Base-by-base conservation (phyloP, 371 early-diverging fungal genomes). In the Mortierella polycephala region DNA sequence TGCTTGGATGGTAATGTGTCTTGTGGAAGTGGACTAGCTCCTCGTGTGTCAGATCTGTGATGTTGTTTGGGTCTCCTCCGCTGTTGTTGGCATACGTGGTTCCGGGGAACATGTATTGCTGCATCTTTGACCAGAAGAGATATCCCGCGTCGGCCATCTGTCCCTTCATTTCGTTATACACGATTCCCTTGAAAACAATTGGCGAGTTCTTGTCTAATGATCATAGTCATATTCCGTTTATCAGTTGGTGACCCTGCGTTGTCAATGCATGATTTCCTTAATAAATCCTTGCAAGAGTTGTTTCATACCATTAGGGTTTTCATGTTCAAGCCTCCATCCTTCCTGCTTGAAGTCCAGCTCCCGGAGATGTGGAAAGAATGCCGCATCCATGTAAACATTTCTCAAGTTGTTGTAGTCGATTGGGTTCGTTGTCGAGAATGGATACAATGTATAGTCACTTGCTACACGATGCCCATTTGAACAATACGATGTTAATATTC, bases 141-240 rank as follows among this genome's bases (percentile, higher is more conserved):
- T 90, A 91, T 62, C 89, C 90, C 13, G 93, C 83, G 71, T 97
- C 96, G 5, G 80, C 72, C 74, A 93, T 88, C 62, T 90, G 92
- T 10, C 98, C 98, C 85, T 98, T 98, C 98, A 98, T 98, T 72
- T 98, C 98, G 81, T 98, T 98, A 81, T 94, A 98, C 5, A 98
- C 98, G 42, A 98, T 94, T 39, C 98, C 98, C 69, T 96, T 97
- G 77, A 98, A 85, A 45, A 85, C 84, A 62, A 88, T 86, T 8
- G 88, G 87, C 5, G 86, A 85, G 9, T 59, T 67, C 3, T 81
- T 63, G 81, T 89, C 89, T 87, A 65, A 52, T 51, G 10, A 9
- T 30, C 30, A 30, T 30, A 30, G 30, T 30, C 4, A 30, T 30
- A 30, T 30, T 30, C 30, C 30, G 4, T 2, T 30, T 30, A 30